phyloP scores from a whole-genome alignment of 306 rosid genomes.

The Ochetophila trinervis region DNA sequence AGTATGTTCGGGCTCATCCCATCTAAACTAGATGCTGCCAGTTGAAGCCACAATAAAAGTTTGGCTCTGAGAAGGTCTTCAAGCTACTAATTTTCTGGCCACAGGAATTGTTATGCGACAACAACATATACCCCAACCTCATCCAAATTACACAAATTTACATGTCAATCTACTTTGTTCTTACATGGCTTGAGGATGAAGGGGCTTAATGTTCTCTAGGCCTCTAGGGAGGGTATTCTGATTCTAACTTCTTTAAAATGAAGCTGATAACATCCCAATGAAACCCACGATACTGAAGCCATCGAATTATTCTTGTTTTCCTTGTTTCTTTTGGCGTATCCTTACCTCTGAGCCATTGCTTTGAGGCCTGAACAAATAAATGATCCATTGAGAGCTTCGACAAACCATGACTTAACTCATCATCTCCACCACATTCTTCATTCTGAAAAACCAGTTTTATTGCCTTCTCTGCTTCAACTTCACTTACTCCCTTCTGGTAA shows the following conservation, averaged over 20 bases:
- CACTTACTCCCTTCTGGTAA: conserved; percentile 71
- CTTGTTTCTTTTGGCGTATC: conserved; percentile 66
- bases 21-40: conserved; percentile 19
- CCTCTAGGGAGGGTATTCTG: conserved; percentile 43
- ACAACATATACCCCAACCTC: conserved; percentile 27
- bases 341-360: conserved; percentile 69
- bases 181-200: conserved; percentile 18
- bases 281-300: conserved; percentile 88
- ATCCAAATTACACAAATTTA: conserved; percentile 30
- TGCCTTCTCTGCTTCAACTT: conserved; percentile 67
- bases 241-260: conserved; percentile 59
- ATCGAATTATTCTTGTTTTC: conserved; percentile 59
- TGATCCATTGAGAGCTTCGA: conserved; percentile 58
- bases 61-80: background rate
- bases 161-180: conserved; percentile 30
- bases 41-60: background rate
- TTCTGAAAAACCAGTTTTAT: conserved; percentile 60
- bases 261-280: conserved; percentile 61
- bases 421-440: conserved; percentile 20
- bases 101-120: conserved; percentile 26
- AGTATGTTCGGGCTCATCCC: conserved; percentile 10
- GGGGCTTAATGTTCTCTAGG: conserved; percentile 30
- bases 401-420: conserved; percentile 31
- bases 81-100: conserved; percentile 30
- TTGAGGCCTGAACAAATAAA: conserved; percentile 67